Conservation (phyloP, 345 rosid species). For the Heritiera littoralis region DNA sequence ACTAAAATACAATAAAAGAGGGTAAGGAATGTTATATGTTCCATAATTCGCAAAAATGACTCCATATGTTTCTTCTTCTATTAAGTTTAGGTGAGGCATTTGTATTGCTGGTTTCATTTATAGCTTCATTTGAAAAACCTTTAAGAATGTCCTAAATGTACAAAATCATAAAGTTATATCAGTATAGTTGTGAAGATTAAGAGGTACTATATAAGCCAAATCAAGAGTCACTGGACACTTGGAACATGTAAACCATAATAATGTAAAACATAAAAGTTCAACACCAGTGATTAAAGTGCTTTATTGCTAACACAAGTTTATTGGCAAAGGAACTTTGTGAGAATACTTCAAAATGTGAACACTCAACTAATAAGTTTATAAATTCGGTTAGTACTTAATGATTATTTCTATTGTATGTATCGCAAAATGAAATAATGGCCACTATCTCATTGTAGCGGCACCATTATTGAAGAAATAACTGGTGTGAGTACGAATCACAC, state of each 20-base stretch:
- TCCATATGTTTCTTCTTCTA: neutral
- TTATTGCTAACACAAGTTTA: neutral
- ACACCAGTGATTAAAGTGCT: neutral
- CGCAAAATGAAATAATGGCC: too few relatives aligned
- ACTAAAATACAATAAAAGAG: constrained; percentile 8
- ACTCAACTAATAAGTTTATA: too few relatives aligned
- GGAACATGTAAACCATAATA: neutral
- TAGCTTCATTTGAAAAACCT: constrained; percentile 29
- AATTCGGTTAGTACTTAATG: too few relatives aligned
- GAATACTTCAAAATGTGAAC: too few relatives aligned
- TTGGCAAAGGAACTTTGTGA: too few relatives aligned
- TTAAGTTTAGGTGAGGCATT: constrained; percentile 11
- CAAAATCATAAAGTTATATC: neutral
- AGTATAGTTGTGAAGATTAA: neutral
- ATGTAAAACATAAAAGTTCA: neutral
- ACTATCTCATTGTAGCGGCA: too few relatives aligned
- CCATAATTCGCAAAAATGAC: constrained; percentile 3
- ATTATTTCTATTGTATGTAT: too few relatives aligned
- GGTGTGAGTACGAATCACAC: too few relatives aligned
- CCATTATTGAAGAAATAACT: too few relatives aligned
- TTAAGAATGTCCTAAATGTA: constrained; percentile 36
- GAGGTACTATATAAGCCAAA: neutral
- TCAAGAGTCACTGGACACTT: neutral
- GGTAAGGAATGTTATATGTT: neutral
- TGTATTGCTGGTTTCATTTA: constrained; percentile 30